These are phyloP conservation scores for Penicillium sumatraense DNA, from an alignment of 2,329 filamentous ascomycete species.

Conservation along the genomic window DNA sequence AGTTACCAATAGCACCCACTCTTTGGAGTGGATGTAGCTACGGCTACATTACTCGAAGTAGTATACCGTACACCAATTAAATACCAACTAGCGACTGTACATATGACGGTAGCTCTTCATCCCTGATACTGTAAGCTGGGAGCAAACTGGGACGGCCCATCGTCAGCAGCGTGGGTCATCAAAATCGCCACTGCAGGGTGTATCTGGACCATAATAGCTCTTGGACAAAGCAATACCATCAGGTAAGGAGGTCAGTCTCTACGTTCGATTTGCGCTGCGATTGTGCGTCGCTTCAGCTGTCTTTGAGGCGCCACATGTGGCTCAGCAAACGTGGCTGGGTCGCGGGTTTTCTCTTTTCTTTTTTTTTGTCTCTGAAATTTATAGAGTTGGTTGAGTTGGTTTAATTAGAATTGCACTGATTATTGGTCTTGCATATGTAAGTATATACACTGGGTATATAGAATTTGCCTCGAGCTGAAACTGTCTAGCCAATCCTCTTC, in stretches of 20 bases:
- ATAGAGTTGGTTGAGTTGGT: background rate
- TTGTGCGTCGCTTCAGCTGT: constrained; percentile 19
- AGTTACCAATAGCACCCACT: no score
- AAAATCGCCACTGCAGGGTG: constrained; percentile 5
- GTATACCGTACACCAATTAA: no score
- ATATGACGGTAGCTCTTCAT: no score
- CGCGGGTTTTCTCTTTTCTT: background rate
- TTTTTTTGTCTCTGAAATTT: background rate
- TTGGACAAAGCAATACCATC: background rate
- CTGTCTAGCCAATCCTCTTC: no score
- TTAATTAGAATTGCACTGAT: no score
- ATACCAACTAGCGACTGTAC: no score
- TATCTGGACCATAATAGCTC: background rate
- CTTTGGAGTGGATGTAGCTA: no score
- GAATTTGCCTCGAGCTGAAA: background rate
- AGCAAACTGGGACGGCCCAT: background rate
- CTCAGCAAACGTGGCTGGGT: constrained; percentile 23
- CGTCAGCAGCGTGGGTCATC: constrained; percentile 8
- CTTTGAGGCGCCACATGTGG: constrained; percentile 24
- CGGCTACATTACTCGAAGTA: no score
- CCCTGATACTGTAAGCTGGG: background rate
- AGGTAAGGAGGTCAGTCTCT: background rate
- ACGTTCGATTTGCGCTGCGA: background rate
- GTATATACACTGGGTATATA: no score
- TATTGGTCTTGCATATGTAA: no score